phyloP scores from a whole-genome alignment of 805 yeast genomes.

The Candida silvatica region DNA sequence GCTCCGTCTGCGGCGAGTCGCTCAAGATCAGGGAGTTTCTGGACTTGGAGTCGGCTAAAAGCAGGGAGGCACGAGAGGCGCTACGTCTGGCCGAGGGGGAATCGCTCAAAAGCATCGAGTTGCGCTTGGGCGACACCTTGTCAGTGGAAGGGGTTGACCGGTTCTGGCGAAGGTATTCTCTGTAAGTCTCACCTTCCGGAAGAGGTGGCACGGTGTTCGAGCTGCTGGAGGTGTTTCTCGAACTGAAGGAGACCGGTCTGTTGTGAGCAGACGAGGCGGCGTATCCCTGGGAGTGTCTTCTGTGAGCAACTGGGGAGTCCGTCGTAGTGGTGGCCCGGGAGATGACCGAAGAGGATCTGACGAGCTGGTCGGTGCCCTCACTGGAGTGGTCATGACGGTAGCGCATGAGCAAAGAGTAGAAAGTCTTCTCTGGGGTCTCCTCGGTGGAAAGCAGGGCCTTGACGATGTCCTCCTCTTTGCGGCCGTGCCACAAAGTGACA shows the following conservation, averaged over 20 bases:
- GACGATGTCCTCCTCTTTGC: slow-evolving; percentile 29
- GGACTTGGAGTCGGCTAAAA: slow-evolving; percentile 17
- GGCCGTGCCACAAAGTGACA: slow-evolving; percentile 50
- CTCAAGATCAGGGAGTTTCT: slow-evolving; percentile 2
- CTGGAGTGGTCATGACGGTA: slow-evolving; percentile 27
- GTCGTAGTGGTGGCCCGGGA: slow-evolving; percentile 18
- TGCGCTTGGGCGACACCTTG: slow-evolving; percentile 4
- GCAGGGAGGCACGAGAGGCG: too few relatives aligned
- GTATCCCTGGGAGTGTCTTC: slow-evolving; percentile 27
- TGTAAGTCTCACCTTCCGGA: slow-evolving; percentile 12
- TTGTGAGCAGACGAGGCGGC: slow-evolving; percentile 38
- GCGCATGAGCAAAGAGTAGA: slow-evolving; percentile 26
- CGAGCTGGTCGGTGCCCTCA: slow-evolving; percentile 12
- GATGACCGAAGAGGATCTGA: slow-evolving; percentile 23
- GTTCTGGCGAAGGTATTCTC: slow-evolving; percentile 11
- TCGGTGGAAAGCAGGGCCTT: slow-evolving; percentile 19
- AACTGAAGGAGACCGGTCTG: slow-evolving; percentile 36
- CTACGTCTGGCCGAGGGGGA: slow-evolving; percentile 5
- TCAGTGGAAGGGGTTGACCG: slow-evolving; percentile 2
- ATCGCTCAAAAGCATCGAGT: slow-evolving; percentile 5
- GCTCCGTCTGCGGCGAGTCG: neutral
- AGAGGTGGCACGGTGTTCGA: slow-evolving; percentile 7
- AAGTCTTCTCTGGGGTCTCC: slow-evolving; percentile 29
- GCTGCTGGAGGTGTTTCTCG: slow-evolving; percentile 4
- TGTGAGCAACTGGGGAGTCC: slow-evolving; percentile 20